These are phyloP conservation scores for Hypoxylon sp. DNA, from an alignment of 2,329 filamentous ascomycete genomes.

Conservation along the genomic window DNA sequence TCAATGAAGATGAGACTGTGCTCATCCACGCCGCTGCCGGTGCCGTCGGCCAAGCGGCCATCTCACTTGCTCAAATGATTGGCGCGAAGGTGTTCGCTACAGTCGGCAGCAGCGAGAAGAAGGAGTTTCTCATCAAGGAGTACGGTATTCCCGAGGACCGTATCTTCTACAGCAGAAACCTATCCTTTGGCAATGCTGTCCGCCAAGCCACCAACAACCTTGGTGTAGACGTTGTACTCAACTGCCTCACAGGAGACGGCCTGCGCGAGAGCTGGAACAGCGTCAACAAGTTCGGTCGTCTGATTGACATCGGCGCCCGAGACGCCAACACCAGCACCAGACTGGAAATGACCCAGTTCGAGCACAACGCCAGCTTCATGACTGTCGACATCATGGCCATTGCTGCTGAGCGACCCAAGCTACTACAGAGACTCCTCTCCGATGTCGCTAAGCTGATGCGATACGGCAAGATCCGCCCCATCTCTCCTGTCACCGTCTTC, in stretches of 20 bases:
- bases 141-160: slow-evolving; percentile 48
- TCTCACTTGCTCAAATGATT: slow-evolving; percentile 51
- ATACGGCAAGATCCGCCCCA: slow-evolving; percentile 52
- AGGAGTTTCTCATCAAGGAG: slow-evolving; percentile 52
- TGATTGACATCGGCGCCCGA: slow-evolving; percentile 51
- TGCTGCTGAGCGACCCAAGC: slow-evolving; percentile 52
- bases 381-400: slow-evolving; percentile 64
- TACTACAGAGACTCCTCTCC: slow-evolving; percentile 50
- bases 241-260: slow-evolving; percentile 51
- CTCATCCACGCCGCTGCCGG: slow-evolving; percentile 52
- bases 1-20: slow-evolving; percentile 49
- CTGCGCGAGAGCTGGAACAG: slow-evolving; percentile 53
- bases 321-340: slow-evolving; percentile 52
- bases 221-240: slow-evolving; percentile 51
- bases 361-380: slow-evolving; percentile 63
- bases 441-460: slow-evolving; percentile 52
- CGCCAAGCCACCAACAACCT: slow-evolving; percentile 46
- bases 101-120: slow-evolving; percentile 50
- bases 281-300: slow-evolving; percentile 53
- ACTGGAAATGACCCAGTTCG: slow-evolving; percentile 66
- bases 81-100: slow-evolving; percentile 52
- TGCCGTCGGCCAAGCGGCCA: slow-evolving; percentile 53
- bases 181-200: slow-evolving; percentile 49
- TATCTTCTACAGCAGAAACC: slow-evolving; percentile 52
- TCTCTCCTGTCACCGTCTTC: slow-evolving; percentile 56